Evolutionary conservation across 2,329 filamentous ascomycete species (phyloP).

Genomic region (Aspergillus terreus): DNA sequence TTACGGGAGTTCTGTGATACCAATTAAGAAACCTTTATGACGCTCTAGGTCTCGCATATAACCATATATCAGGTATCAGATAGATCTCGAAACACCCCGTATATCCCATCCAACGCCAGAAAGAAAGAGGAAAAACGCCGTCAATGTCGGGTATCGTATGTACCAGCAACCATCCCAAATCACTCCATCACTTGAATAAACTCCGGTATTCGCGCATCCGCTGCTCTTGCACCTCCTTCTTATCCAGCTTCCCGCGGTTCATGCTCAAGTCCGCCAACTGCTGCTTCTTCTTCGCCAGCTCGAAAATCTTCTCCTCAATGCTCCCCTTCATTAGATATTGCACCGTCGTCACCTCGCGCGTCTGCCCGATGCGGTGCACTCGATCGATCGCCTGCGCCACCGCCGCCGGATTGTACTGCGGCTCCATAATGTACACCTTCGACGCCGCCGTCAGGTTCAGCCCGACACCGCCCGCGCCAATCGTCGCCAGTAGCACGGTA

Average conservation of each 20-base stretch:
- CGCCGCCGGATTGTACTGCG: constrained; percentile 92
- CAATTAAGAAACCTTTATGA: too few species aligned
- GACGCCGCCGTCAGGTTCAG: constrained; percentile 85
- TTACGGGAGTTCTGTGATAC: neutral
- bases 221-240: constrained; percentile 62
- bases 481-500: constrained; percentile 83
- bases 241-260: constrained; percentile 61
- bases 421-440: constrained; percentile 95
- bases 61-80: too few species aligned
- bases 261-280: constrained; percentile 83
- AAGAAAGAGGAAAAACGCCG: constrained; percentile 8
- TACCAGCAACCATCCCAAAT: neutral
- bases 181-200: constrained; percentile 47
- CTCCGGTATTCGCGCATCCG: constrained; percentile 59
- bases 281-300: constrained; percentile 88
- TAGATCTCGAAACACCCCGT: too few species aligned
- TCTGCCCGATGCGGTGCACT: constrained; percentile 87
- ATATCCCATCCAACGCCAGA: neutral
- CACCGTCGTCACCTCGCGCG: constrained; percentile 77
- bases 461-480: constrained; percentile 85
- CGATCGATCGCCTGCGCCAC: constrained; percentile 94
- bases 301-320: constrained; percentile 91
- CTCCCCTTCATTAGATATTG: constrained; percentile 86
- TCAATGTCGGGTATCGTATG: constrained; percentile 13
- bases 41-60: too few species aligned